Percentiles rank a stretch among this genome's conserved stretches.
phyloP scores from a whole-genome alignment of 2,329 filamentous ascomycete species.

The Verticillium isaacii region DNA sequence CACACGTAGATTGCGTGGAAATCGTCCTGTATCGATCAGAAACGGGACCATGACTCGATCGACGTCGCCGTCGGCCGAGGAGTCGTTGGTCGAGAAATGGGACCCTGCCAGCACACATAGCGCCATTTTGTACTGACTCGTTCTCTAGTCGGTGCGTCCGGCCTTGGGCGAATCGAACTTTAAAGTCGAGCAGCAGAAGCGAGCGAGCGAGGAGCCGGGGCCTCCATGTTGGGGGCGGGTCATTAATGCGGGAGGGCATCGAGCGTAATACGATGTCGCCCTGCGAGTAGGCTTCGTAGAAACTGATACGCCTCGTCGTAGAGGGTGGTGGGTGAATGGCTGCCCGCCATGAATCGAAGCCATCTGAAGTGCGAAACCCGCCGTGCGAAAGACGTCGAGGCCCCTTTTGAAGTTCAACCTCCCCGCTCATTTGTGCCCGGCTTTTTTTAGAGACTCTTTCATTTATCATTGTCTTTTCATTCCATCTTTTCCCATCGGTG shows the following conservation, averaged over 20 bases:
- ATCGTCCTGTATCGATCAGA: not conserved
- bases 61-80: not conserved
- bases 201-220: not conserved
- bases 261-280: not conserved
- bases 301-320: too few relatives aligned
- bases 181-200: not conserved
- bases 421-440: not conserved
- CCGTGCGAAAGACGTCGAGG: not conserved
- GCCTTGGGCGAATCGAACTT: not conserved
- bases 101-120: not conserved
- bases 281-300: not conserved
- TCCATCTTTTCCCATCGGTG: not conserved
- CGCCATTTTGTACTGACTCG: not conserved
- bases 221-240: not conserved
- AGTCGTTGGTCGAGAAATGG: not conserved
- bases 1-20: not conserved
- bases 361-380: not conserved
- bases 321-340: not conserved
- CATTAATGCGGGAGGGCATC: not conserved
- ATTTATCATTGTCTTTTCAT: not conserved
- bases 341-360: not conserved
- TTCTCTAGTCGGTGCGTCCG: not conserved
- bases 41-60: not conserved
- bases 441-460: not conserved
- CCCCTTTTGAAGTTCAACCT: not conserved